Percentiles rank a stretch among this genome's conserved stretches.
phyloP scores from a whole-genome alignment of 495 filamentous ascomycete species.

The Penicillium steckii region DNA sequence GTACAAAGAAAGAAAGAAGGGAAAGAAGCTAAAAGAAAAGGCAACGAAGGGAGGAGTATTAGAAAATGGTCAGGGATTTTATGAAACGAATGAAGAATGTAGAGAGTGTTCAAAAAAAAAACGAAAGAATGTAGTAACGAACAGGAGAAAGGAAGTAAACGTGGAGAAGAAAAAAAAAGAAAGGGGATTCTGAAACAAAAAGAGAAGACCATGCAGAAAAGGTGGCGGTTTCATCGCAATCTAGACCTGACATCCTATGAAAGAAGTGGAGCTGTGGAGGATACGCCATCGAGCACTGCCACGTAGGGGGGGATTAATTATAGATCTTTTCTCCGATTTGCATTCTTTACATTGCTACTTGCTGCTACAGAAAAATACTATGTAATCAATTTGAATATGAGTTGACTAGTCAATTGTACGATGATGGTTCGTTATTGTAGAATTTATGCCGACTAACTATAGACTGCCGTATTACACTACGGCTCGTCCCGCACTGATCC shows the following conservation, averaged over 20 bases:
- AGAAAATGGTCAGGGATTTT: background rate
- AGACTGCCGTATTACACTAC: too few relatives aligned
- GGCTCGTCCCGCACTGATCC: background rate
- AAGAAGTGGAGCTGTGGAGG: conserved; percentile 2
- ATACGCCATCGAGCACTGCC: background rate
- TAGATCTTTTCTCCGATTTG: too few relatives aligned
- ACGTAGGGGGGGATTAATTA: background rate
- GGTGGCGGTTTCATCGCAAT: conserved; percentile 4
- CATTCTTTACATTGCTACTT: too few relatives aligned
- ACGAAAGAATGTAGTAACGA: conserved; percentile 1
- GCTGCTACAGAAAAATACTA: too few relatives aligned
- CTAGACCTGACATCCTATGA: conserved; percentile 6
- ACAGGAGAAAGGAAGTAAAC: background rate
- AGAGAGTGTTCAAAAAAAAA: background rate
- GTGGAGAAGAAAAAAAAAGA: background rate
- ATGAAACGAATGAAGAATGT: background rate
- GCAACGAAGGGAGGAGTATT: background rate
- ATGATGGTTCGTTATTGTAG: too few relatives aligned
- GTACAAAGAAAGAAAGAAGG: conserved; percentile 4
- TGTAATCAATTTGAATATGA: too few relatives aligned
- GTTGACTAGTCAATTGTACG: too few relatives aligned
- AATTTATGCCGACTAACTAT: too few relatives aligned
- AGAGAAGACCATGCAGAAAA: background rate
- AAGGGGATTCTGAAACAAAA: background rate
- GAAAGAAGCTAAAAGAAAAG: conserved; percentile 5